Conservation (phyloP, 768 basidiomycete genomes). For the Chiua virens region DNA sequence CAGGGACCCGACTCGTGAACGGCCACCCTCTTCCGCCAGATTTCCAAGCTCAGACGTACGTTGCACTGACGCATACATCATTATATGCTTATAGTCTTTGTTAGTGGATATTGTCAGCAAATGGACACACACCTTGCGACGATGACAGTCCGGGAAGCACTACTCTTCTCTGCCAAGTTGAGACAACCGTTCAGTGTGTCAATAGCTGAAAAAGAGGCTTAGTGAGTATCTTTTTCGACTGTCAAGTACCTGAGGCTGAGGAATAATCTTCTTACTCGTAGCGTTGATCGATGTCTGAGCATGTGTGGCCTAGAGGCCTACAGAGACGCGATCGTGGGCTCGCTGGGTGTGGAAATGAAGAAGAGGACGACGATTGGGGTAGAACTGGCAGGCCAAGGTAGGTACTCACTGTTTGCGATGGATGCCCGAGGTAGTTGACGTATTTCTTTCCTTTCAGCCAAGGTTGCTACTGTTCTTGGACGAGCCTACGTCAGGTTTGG, state of each 20-base stretch:
- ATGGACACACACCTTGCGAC: slow-evolving; percentile 77
- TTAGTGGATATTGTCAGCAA: slow-evolving; percentile 83
- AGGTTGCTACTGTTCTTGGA: slow-evolving; percentile 82
- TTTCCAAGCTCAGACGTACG: slow-evolving; percentile 56
- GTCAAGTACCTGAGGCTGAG: background rate
- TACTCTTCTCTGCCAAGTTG: slow-evolving; percentile 75
- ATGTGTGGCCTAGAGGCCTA: slow-evolving; percentile 65
- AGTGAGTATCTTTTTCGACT: slow-evolving; percentile 44
- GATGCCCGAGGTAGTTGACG: background rate
- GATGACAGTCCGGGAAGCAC: slow-evolving; percentile 76
- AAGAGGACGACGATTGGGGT: slow-evolving; percentile 88
- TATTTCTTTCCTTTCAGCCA: slow-evolving; percentile 42
- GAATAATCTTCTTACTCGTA: slow-evolving; percentile 12
- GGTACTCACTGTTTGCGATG: background rate
- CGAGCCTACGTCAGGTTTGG: slow-evolving; percentile 86
- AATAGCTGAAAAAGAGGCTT: slow-evolving; percentile 71
- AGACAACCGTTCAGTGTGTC: slow-evolving; percentile 72
- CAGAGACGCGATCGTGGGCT: slow-evolving; percentile 68
- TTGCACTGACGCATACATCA: background rate
- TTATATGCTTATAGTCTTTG: too few relatives aligned
- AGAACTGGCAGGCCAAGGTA: slow-evolving; percentile 78
- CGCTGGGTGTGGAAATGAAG: slow-evolving; percentile 66
- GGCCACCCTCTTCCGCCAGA: slow-evolving; percentile 43
- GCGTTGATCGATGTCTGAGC: slow-evolving; percentile 54
- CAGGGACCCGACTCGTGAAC: slow-evolving; percentile 46